Evolutionary conservation across 768 basidiomycete species (phyloP).

Genomic region (Amylocystis lapponica): DNA sequence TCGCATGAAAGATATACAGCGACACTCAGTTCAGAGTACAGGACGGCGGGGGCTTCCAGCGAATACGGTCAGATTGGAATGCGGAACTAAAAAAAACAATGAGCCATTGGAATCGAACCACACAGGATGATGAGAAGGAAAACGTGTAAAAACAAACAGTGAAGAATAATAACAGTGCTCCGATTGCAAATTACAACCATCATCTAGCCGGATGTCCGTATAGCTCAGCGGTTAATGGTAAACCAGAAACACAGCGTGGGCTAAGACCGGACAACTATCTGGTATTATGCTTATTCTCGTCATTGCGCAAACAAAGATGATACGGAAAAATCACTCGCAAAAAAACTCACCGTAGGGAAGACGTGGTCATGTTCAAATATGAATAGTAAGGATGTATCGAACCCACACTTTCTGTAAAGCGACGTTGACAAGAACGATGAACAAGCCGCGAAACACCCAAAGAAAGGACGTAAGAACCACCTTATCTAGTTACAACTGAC

Average conservation of each 20-base stretch:
- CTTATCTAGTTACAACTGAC: too few relatives aligned
- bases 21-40: background rate
- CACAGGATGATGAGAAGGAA: background rate
- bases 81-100: background rate
- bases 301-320: too few relatives aligned
- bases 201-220: slow-evolving; percentile 16
- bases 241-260: slow-evolving; percentile 16
- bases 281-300: slow-evolving; percentile 21
- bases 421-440: too few relatives aligned
- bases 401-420: too few relatives aligned
- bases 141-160: background rate
- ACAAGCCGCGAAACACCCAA: too few relatives aligned
- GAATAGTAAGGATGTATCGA: too few relatives aligned
- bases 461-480: too few relatives aligned
- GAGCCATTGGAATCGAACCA: background rate
- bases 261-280: slow-evolving; percentile 10
- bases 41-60: background rate
- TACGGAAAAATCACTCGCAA: too few relatives aligned
- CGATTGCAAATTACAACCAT: slow-evolving; percentile 26
- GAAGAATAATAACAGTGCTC: too few relatives aligned
- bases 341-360: too few relatives aligned
- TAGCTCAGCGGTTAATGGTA: slow-evolving; percentile 14
- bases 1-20: too few relatives aligned
- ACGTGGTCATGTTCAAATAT: too few relatives aligned
- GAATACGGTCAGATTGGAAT: background rate